Evolutionary conservation across 441 rosid genomes (phyloP), one percentile per base, ranked within the genome.

Genomic region (Melastoma candidum): DNA sequence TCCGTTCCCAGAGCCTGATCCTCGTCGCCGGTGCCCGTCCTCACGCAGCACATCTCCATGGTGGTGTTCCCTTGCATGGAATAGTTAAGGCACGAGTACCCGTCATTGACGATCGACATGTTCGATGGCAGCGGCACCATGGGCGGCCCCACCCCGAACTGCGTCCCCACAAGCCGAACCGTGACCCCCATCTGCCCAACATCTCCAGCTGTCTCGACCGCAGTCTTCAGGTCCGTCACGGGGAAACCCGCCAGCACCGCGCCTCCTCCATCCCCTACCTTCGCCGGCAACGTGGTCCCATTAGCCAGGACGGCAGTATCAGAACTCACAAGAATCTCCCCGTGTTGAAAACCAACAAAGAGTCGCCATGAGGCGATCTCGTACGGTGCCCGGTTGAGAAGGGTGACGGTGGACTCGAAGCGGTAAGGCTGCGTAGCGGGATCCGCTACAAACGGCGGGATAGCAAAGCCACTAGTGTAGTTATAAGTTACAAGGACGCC

Each of bases 351-450:
- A 25, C 76, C 80, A 2, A 76, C 70, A 9, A 76, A 76, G 26
- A 65, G 82, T 65, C 73, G 68, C 85, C 85, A 79, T 2, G 74
- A 71, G 68, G 70, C 57, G 11, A 79, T 76, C 68, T 76, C 80
- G 36, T 74, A 73, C 24, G 69, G 78, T 8, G 78, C 82, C 50
- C 77, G 72, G 66, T 79, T 79, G 26, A 64, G 70, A 44, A 79
- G 68, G 3, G 56, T 72, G 49, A 79, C 56, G 1, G 72, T 56
- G 43, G 85, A 79, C 56, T 72, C 78, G 44, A 79, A 79, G 41
- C 80, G 65, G 70, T 74, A 77, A 0, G 85, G 76, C 56, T 79
- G 85, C 63, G 77, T 69, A 4, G 54, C 11, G 27, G 80, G 64
- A 53, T 74, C 73, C 27, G 57, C 68, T 9, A 36, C 41, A 36